Evolutionary conservation across 257 asterid genomes (phyloP), one percentile per base, ranked within the genome.

Genomic region (Vinca minor): DNA sequence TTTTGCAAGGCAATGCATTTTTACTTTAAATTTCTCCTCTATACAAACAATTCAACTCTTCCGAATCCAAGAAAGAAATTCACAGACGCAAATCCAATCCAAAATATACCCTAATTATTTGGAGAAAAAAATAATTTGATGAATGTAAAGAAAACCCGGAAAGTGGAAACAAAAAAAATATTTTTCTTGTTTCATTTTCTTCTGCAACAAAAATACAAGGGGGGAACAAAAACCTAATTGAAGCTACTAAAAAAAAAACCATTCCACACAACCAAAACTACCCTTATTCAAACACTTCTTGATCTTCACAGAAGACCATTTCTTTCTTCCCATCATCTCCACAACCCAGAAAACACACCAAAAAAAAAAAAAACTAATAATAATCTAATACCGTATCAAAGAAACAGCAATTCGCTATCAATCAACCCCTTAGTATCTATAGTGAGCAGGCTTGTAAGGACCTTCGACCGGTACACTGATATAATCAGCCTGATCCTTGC

Each of bases 381-480:
- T 35, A n/a, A n/a, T n/a, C 44, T n/a, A 59, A 35, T 38, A 32
- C 61, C 63, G 34, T 45, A 46, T 14, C 34, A 57, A 12, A 60
- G 8, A 57, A 42, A 62, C 41, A 60, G 45, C 47, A 64, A 63
- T 49, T 47, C 56, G n/a, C n/a, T n/a, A n/a, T 8, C 10, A 4
- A 38, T 38, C 42, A 8, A 4, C 64, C 28, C 5, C 73, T 77
- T 62, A 82, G 77, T 82, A 82, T 83, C 87, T 82, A 66, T 83
- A 83, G 58, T 74, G 77, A 69, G 76, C 47, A 57, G 84, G 89
- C 86, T 83, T 83, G 84, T 83, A 83, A 45, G 89, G 89, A 64
- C 89, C 89, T 52, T 80, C 89, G 21, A 80, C 63, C 1, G 89
- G 86, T 10, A 83, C 64, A 29, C 77, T 83, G 13, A 83, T 75